A percentile compares a stretch with the other conserved stretches of the same genome.
phyloP scores from a whole-genome alignment of 306 rosid species.

The Carpinus viminea region DNA sequence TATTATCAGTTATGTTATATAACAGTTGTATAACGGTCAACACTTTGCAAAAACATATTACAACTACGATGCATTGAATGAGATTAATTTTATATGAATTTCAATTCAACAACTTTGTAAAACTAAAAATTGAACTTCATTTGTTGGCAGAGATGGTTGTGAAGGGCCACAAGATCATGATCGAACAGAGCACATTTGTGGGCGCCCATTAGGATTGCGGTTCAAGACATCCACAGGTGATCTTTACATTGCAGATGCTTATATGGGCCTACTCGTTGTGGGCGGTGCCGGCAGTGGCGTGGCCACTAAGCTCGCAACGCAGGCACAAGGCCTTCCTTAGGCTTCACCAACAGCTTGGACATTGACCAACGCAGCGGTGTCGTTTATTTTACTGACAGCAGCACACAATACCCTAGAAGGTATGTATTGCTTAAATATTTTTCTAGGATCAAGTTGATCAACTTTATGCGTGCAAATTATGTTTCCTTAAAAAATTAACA shows the following conservation, averaged over 20 bases:
- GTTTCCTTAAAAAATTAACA: too few relatives aligned
- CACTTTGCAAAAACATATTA: too few relatives aligned
- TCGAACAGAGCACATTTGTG: slow-evolving; percentile 60
- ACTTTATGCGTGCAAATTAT: too few relatives aligned
- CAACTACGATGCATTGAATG: too few relatives aligned
- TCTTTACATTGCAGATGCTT: slow-evolving; percentile 79
- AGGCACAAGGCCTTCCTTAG: slow-evolving; percentile 31
- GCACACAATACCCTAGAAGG: slow-evolving; percentile 65
- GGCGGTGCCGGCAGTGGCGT: slow-evolving; percentile 50
- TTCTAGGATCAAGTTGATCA: too few relatives aligned
- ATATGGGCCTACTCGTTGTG: slow-evolving; percentile 60
- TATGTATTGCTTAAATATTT: slow-evolving; percentile 4
- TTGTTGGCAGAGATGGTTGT: slow-evolving; percentile 49
- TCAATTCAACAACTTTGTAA: too few relatives aligned
- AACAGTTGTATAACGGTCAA: too few relatives aligned
- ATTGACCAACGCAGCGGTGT: slow-evolving; percentile 48
- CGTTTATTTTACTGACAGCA: slow-evolving; percentile 67
- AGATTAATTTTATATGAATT: too few relatives aligned
- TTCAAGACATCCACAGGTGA: slow-evolving; percentile 43
- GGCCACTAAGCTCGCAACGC: slow-evolving; percentile 25
- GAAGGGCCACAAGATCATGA: slow-evolving; percentile 47
- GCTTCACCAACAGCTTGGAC: slow-evolving; percentile 60
- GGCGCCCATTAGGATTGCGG: slow-evolving; percentile 72
- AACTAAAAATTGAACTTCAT: too few relatives aligned
- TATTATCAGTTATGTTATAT: too few relatives aligned